A percentile compares a stretch with the other conserved stretches of the same genome.
Conservation (phyloP, 176 grass and related monocot species). For the Carex myosuroides region DNA sequence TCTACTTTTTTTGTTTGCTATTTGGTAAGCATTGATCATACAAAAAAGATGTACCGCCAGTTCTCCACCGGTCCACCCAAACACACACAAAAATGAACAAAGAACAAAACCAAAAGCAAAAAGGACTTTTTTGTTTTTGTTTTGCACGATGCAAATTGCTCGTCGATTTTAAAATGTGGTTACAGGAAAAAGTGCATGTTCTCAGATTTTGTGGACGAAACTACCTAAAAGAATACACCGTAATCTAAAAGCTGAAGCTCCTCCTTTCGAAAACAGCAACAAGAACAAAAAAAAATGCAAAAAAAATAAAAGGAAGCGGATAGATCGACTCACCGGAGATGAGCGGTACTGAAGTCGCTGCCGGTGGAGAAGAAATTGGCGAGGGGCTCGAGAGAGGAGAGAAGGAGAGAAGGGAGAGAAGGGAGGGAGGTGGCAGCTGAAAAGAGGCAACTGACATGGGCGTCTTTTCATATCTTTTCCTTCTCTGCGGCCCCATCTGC, state of each 20-base stretch:
- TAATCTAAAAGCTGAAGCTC: neutral
- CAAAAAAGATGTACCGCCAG: neutral
- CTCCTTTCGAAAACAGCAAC: too few relatives aligned
- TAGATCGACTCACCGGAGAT: neutral
- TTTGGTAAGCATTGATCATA: neutral
- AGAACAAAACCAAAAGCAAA: neutral
- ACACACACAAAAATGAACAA: neutral
- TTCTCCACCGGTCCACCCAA: neutral
- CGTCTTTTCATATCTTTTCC: conserved; percentile 27
- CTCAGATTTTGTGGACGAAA: too few relatives aligned
- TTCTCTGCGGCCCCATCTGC: conserved; percentile 8
- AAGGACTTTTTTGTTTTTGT: too few relatives aligned
- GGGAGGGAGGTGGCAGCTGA: neutral
- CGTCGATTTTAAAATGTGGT: neutral
- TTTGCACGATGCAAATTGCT: too few relatives aligned
- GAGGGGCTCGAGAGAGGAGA: neutral
- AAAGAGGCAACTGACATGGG: conserved; percentile 10
- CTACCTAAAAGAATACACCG: neutral
- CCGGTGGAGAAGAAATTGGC: neutral
- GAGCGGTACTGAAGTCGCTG: neutral
- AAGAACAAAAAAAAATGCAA: neutral
- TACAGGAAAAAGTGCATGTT: neutral
- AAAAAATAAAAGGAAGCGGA: neutral
- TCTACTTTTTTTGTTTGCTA: neutral
- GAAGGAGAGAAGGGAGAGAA: neutral